Evolutionary conservation across 2,329 filamentous ascomycete genomes (phyloP), one percentile per base, ranked within the genome.

Genomic region (Bipolaris gigantea): DNA sequence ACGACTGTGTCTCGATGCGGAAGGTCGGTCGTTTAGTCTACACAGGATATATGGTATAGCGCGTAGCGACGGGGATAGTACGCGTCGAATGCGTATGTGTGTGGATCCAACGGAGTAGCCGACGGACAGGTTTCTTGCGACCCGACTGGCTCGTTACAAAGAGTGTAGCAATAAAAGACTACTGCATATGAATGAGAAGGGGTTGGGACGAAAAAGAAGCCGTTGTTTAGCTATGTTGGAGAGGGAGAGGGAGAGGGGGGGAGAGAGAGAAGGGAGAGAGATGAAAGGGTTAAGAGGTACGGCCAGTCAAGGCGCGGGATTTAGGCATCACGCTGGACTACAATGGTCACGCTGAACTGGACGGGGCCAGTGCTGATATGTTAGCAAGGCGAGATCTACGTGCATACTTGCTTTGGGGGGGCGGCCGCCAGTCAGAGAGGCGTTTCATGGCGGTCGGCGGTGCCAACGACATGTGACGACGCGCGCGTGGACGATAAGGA

Each of bases 241-340:
- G 3, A 10, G 51, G 7, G 7, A 7, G 6, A 25, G 25, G 9
- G 25, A 25, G 25, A n/a, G n/a, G n/a, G n/a, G n/a, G n/a, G n/a
- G n/a, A n/a, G n/a, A n/a, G n/a, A n/a, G n/a, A 27, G 25, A 3
- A 2, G 27, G 13, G 10, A 30, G 19, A 40, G 13, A 40, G 45
- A 54, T 48, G 36, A 64, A 64, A 59, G 62, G 62, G 48, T 45
- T 43, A 44, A 55, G 51, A 40, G 46, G 52, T 52, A 57, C 56
- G 67, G 64, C 71, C 71, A 72, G 60, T 72, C 63, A 71, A 45
- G 66, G 63, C 69, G 68, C 69, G 66, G 70, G 48, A 40, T 49
- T 56, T 56, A 54, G 69, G 48, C 62, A 60, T 57, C 59, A 58
- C 61, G 62, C 55, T 51, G 49, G 33, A 27, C 43, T n/a, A n/a